A percentile compares a stretch with the other conserved stretches of the same genome.
Conservation (phyloP, 176 grass and related monocot species). For the Triticum turgidum region DNA sequence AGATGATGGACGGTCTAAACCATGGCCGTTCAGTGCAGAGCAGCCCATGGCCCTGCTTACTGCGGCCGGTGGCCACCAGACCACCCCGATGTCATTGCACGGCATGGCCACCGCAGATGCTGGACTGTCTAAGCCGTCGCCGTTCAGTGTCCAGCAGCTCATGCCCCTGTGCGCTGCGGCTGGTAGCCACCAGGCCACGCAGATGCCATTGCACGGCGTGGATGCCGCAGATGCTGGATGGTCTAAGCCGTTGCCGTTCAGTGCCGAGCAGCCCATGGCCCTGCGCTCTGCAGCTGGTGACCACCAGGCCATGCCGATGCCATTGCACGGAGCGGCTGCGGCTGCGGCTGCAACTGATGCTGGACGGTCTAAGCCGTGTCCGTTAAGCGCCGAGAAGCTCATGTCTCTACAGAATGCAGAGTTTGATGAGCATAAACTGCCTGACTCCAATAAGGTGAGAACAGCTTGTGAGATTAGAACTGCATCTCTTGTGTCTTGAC, state of each 20-base stretch:
- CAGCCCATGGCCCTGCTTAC: not conserved
- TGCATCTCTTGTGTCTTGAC: not conserved
- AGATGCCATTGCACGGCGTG: not conserved
- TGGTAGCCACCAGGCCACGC: not conserved
- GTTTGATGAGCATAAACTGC: not conserved
- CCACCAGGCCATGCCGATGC: not conserved
- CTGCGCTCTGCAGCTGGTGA: no score
- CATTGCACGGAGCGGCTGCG: not conserved
- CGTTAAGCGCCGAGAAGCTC: not conserved
- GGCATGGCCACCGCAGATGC: not conserved
- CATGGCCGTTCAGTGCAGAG: not conserved
- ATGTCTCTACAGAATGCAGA: not conserved
- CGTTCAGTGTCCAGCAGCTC: not conserved
- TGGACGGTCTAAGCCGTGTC: not conserved
- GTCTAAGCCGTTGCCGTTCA: not conserved
- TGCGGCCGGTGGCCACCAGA: not conserved
- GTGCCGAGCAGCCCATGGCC: not conserved
- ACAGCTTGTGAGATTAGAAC: not conserved
- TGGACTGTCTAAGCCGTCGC: not conserved
- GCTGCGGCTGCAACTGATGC: no score
- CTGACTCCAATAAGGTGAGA: conserved; percentile 30
- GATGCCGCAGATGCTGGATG: not conserved
- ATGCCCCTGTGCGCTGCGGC: not conserved
- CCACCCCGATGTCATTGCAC: not conserved
- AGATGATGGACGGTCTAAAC: not conserved